phyloP scores from a whole-genome alignment of 2,329 filamentous ascomycete species.

The Pseudocercospora cruenta region DNA sequence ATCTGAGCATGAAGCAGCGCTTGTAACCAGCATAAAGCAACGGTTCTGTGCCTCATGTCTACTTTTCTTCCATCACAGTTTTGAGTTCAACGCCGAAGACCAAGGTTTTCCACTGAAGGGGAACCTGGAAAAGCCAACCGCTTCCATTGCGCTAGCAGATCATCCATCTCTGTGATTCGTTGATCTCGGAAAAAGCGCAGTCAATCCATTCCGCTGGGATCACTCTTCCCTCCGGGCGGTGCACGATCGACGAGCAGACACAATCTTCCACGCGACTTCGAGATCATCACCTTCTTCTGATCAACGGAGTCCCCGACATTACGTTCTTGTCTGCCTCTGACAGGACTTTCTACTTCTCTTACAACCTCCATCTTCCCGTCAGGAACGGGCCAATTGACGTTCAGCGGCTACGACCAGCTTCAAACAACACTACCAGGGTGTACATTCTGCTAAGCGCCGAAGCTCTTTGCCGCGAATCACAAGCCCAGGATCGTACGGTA shows the following conservation, averaged over 20 bases:
- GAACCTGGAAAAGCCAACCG: not conserved
- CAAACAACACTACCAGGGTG: conserved; percentile 16
- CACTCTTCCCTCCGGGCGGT: conserved; percentile 6
- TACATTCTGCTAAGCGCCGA: conserved; percentile 24
- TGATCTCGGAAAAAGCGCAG: conserved; percentile 4
- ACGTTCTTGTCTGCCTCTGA: conserved; percentile 4
- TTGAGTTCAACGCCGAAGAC: not conserved
- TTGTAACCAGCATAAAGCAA: conserved; percentile 20
- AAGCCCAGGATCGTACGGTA: conserved; percentile 9
- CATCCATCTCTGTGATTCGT: conserved; percentile 13
- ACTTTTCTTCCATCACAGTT: conserved; percentile 7
- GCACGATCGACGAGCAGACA: not conserved
- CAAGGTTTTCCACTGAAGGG: not conserved
- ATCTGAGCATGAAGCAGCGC: conserved; percentile 9
- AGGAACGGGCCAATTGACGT: conserved; percentile 15
- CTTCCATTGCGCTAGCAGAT: conserved; percentile 5
- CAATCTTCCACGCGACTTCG: conserved; percentile 9
- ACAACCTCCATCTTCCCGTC: conserved; percentile 12
- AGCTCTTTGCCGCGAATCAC: conserved; percentile 20
- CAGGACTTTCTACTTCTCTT: not conserved
- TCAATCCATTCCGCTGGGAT: conserved; percentile 17
- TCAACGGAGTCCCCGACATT: conserved; percentile 11
- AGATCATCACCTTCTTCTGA: conserved; percentile 10
- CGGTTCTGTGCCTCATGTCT: conserved; percentile 22
- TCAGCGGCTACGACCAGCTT: conserved; percentile 17